Percentiles rank a stretch among this genome's conserved stretches.
Evolutionary conservation across 2,329 filamentous ascomycete genomes (phyloP).

Genomic region (Cordyceps cicadae): DNA sequence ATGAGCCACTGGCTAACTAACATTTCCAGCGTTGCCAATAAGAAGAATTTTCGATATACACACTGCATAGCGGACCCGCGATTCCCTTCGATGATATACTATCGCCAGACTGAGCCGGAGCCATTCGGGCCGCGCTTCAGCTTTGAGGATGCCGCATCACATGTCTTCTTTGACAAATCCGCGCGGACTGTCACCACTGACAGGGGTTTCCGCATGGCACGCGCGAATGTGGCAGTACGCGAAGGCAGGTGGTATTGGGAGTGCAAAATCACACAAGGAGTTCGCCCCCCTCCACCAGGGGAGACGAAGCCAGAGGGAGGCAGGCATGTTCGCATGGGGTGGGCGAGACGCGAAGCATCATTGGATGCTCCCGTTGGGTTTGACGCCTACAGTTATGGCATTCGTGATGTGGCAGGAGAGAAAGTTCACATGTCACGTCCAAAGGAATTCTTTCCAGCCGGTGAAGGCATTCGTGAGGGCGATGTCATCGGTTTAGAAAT

Average conservation of each 20-base stretch:
- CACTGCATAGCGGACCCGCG: constrained; percentile 83
- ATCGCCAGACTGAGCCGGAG: constrained; percentile 77
- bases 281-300: constrained; percentile 33
- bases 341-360: constrained; percentile 71
- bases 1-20: not conserved
- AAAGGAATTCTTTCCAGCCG: constrained; percentile 76
- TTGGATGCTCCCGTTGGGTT: constrained; percentile 79
- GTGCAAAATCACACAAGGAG: constrained; percentile 76
- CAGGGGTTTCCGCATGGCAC: constrained; percentile 85
- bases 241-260: constrained; percentile 94
- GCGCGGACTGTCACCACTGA: constrained; percentile 77
- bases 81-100: constrained; percentile 81
- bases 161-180: constrained; percentile 71
- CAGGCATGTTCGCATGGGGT: constrained; percentile 75
- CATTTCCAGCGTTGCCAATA: constrained; percentile 47
- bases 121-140: constrained; percentile 80
- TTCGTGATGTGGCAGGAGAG: constrained; percentile 83
- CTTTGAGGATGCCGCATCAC: constrained; percentile 83
- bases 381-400: constrained; percentile 87
- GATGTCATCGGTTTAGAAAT: constrained; percentile 94
- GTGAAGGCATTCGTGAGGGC: constrained; percentile 74
- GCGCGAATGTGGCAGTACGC: constrained; percentile 81
- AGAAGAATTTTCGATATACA: constrained; percentile 75
- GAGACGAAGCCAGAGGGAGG: constrained; percentile 40
- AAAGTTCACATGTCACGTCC: constrained; percentile 89